Percentiles rank a stretch among this genome's conserved stretches.
phyloP scores from a whole-genome alignment of 257 asterid species.

The Solanum commersonii region DNA sequence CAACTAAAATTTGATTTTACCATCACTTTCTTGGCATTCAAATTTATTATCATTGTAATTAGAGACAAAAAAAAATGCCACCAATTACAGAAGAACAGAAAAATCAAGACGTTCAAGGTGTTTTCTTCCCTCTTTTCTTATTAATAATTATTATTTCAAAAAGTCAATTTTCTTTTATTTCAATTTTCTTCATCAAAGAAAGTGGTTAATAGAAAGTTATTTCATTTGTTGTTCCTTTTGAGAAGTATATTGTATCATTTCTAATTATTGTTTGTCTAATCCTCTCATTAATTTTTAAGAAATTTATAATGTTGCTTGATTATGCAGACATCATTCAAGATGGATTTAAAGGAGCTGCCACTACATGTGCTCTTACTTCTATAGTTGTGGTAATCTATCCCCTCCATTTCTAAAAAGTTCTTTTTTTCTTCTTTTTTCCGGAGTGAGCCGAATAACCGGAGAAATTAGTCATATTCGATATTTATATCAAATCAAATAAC shows the following conservation, averaged over 20 bases:
- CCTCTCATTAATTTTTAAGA: not conserved
- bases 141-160: not conserved
- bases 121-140: not conserved
- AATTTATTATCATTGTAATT: not conserved
- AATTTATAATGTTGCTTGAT: not conserved
- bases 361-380: slow-evolving; percentile 1
- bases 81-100: not conserved
- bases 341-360: not conserved
- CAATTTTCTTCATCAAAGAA: not conserved
- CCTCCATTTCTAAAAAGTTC: not conserved
- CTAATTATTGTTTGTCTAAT: not conserved
- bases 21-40: not conserved
- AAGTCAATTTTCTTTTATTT: not conserved
- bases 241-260: not conserved
- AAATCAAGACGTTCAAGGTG: not conserved
- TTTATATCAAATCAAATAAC: not conserved
- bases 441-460: fast-evolving
- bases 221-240: not conserved
- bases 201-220: not conserved
- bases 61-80: not conserved
- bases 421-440: not conserved
- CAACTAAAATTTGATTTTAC: not conserved
- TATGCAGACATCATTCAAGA: not conserved
- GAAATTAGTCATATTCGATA: not conserved
- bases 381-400: not conserved